Percentiles rank a stretch among this genome's conserved stretches.
These are phyloP conservation scores for Digitaria exilis DNA, from an alignment of 202 grass and related monocot species.

Conservation along the genomic window DNA sequence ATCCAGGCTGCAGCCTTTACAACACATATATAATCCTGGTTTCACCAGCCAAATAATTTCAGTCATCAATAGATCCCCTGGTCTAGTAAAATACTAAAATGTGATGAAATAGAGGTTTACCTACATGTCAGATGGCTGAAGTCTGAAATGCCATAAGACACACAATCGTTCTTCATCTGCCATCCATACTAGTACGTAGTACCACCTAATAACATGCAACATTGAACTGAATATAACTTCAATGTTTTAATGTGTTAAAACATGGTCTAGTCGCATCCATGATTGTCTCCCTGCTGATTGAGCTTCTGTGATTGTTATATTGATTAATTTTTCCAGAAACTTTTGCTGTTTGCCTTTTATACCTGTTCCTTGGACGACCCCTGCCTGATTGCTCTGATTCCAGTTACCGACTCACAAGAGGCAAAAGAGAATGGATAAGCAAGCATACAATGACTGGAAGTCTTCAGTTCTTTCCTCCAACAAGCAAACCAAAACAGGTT, in stretches of 20 bases:
- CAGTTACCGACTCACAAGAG: conserved; percentile 89
- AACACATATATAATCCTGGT: neutral
- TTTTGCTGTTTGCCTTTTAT: neutral
- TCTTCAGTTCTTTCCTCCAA: conserved; percentile 77
- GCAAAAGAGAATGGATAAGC: conserved; percentile 78
- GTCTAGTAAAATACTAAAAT: neutral
- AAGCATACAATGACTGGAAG: conserved; percentile 80
- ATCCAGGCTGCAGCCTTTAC: neutral
- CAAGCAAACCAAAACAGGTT: conserved; percentile 71
- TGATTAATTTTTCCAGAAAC: neutral
- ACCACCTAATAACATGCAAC: neutral
- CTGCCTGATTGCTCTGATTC: conserved; percentile 15
- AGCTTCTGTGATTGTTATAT: neutral
- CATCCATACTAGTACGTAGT: no score
- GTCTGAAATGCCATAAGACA: neutral
- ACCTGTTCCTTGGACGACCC: neutral
- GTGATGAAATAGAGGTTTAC: neutral
- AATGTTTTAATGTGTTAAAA: neutral
- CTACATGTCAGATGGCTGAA: conserved; percentile 2
- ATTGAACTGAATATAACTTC: neutral
- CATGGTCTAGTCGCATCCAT: neutral
- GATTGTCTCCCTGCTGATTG: no score
- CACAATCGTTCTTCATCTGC: neutral
- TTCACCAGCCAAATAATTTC: neutral
- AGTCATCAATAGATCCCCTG: neutral